A percentile compares a stretch with the other conserved stretches of the same genome.
Evolutionary conservation across 768 basidiomycete genomes (phyloP).

Genomic region (Termitomyces sp.): DNA sequence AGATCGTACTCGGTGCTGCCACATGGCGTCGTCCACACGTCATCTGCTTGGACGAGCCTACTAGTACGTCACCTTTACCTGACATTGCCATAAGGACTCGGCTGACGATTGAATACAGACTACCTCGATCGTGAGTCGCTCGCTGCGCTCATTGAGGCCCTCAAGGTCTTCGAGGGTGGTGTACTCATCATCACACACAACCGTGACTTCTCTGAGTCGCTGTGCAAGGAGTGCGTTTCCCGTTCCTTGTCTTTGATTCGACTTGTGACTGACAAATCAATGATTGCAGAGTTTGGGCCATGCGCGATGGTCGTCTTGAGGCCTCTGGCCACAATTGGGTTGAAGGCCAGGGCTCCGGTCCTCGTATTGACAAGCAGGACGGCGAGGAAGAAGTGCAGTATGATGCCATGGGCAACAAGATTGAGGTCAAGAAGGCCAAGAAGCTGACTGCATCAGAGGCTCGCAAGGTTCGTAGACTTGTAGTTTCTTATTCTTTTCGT

Average conservation of each 20-base stretch:
- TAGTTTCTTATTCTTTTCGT: background rate
- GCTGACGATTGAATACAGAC: constrained; percentile 41
- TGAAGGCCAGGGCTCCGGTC: constrained; percentile 94
- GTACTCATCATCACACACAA: constrained; percentile 98
- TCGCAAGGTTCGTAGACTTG: constrained; percentile 57
- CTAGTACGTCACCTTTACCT: constrained; percentile 48
- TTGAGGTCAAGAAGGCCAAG: constrained; percentile 80
- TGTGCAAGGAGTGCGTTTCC: constrained; percentile 73
- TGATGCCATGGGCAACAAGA: constrained; percentile 99
- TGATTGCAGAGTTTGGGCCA: constrained; percentile 81
- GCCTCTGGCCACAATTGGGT: constrained; percentile 99
- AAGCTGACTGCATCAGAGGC: constrained; percentile 81
- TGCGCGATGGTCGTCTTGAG: constrained; percentile 94
- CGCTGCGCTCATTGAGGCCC: constrained; percentile 95
- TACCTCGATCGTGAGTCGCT: constrained; percentile 99
- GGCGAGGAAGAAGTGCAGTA: constrained; percentile 89
- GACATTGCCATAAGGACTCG: background rate
- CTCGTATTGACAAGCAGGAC: constrained; percentile 91
- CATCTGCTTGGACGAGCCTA: constrained; percentile 96
- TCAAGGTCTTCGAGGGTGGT: constrained; percentile 98
- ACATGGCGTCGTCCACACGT: constrained; percentile 99
- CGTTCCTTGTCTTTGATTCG: background rate
- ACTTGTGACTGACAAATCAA: background rate
- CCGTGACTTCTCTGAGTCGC: constrained; percentile 97
- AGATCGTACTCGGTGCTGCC: constrained; percentile 97